These are phyloP conservation scores for Fusarium sp. DNA, from an alignment of 2,329 filamentous ascomycete species.

Conservation along the genomic window DNA sequence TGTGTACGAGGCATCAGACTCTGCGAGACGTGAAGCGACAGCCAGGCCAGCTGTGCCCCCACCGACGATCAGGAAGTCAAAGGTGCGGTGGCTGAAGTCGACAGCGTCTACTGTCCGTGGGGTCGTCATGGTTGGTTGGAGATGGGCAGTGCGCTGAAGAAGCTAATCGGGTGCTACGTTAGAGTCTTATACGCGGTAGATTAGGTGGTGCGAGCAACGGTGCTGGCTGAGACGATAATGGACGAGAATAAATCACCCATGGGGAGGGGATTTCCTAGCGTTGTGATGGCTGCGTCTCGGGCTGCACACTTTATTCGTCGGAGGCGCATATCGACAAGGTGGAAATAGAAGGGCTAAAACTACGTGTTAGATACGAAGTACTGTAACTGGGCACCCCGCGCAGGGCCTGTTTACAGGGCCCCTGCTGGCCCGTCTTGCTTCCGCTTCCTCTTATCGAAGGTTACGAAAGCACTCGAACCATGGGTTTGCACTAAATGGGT, in stretches of 20 bases:
- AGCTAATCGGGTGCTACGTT: not conserved
- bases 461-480: not conserved
- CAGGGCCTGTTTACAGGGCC: not conserved
- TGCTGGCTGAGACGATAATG: constrained; percentile 3
- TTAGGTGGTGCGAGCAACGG: not conserved
- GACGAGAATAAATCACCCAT: not conserved
- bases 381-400: not conserved
- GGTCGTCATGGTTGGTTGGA: constrained; percentile 18
- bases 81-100: constrained; percentile 41
- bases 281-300: not conserved
- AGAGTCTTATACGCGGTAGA: constrained; percentile 12
- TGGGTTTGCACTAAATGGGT: not conserved
- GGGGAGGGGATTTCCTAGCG: not conserved
- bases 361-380: not conserved
- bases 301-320: not conserved
- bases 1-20: constrained; percentile 48
- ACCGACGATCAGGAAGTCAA: constrained; percentile 60
- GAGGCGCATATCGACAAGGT: not conserved
- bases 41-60: constrained; percentile 67
- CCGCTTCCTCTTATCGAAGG: not conserved
- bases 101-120: constrained; percentile 15
- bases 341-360: not conserved
- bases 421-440: not conserved
- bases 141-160: not conserved
- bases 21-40: constrained; percentile 61